Percentiles rank a stretch among this genome's conserved stretches.
These are phyloP conservation scores for Teratosphaeria destructans DNA, from an alignment of 2,329 filamentous ascomycete species.

Conservation along the genomic window DNA sequence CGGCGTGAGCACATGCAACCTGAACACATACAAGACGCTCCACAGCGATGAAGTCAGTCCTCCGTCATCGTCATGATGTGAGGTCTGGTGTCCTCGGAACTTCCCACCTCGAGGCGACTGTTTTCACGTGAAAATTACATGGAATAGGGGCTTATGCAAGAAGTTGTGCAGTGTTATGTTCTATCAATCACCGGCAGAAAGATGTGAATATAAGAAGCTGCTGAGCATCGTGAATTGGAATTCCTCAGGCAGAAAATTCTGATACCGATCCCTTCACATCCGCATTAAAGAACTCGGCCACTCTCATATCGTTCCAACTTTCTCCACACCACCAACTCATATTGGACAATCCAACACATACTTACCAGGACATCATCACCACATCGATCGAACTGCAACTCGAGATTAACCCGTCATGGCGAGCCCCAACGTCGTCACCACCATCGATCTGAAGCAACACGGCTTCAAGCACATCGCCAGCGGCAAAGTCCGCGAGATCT, in stretches of 20 bases:
- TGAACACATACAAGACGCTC: background rate
- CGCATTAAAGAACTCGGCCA: background rate
- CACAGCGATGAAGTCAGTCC: background rate
- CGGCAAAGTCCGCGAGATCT: constrained; percentile 75
- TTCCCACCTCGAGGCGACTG: background rate
- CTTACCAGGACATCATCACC: too few relatives aligned
- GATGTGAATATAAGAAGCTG: background rate
- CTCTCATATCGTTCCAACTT: background rate
- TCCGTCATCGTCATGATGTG: background rate
- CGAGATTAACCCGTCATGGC: background rate
- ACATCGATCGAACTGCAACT: background rate
- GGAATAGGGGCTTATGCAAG: background rate
- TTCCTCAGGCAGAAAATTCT: background rate
- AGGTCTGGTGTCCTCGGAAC: too few relatives aligned
- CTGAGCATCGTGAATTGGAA: background rate
- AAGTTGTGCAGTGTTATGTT: background rate
- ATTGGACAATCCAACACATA: background rate
- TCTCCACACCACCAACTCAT: background rate
- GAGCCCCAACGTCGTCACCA: constrained; percentile 8
- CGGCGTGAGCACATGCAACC: background rate
- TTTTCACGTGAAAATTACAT: background rate
- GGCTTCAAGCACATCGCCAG: constrained; percentile 42
- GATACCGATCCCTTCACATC: background rate
- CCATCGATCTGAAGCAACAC: constrained; percentile 13
- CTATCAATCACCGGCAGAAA: background rate